A percentile compares a stretch with the other conserved stretches of the same genome.
Evolutionary conservation across 2,329 filamentous ascomycete genomes (phyloP).

Genomic region (Trichoderma lentiforme): DNA sequence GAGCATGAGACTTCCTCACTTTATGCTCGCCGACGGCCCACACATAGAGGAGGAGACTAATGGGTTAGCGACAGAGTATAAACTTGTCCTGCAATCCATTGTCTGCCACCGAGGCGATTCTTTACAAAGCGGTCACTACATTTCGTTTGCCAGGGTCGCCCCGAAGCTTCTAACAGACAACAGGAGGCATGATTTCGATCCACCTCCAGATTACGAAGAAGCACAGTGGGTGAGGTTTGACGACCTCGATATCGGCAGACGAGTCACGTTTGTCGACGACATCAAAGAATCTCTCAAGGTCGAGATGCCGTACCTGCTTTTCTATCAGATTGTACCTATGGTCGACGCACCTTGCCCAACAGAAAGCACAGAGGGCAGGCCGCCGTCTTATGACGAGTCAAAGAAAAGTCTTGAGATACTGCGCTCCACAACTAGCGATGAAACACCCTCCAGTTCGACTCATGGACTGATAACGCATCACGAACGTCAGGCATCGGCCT

Average conservation of each 20-base stretch:
- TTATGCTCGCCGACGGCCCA: conserved; percentile 74
- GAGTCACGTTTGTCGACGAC: conserved; percentile 75
- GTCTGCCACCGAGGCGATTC: conserved; percentile 89
- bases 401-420: conserved; percentile 40
- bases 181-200: conserved; percentile 51
- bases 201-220: conserved; percentile 64
- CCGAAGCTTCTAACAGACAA: conserved; percentile 59
- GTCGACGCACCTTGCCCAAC: conserved; percentile 59
- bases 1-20: conserved; percentile 78
- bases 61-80: conserved; percentile 83
- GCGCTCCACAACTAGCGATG: conserved; percentile 17
- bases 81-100: conserved; percentile 84
- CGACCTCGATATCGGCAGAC: conserved; percentile 66
- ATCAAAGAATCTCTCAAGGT: conserved; percentile 70
- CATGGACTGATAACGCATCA: conserved; percentile 20
- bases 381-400: conserved; percentile 58
- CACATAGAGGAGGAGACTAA: conserved; percentile 55
- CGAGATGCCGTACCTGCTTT: conserved; percentile 92
- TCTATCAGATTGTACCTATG: conserved; percentile 91
- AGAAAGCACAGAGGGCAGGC: conserved; percentile 46
- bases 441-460: conserved; percentile 18
- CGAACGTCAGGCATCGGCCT: conserved; percentile 26
- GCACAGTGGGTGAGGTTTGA: conserved; percentile 90
- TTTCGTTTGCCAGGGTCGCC: conserved; percentile 78
- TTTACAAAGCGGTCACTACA: conserved; percentile 86